Evolutionary conservation across 179 eudicot species (phyloP).

Genomic region (Vitellaria paradoxa): DNA sequence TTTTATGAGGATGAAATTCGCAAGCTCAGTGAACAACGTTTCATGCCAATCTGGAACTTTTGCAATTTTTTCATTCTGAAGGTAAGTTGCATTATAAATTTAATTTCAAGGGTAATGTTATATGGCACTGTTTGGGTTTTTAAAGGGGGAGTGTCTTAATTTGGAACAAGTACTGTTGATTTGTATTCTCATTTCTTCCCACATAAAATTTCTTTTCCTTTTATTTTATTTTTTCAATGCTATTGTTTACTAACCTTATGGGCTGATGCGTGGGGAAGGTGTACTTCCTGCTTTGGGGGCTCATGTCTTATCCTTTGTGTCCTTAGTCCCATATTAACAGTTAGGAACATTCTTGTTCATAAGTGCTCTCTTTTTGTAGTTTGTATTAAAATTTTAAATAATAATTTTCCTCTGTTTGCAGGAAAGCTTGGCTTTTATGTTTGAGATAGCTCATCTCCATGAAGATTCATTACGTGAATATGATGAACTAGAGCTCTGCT

Average conservation of each 20-base stretch:
- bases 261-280: background rate
- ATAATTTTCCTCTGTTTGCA: constrained; percentile 23
- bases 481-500: constrained; percentile 94
- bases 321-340: constrained; percentile 1
- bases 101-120: background rate
- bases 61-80: constrained; percentile 92
- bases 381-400: background rate
- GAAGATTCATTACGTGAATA: constrained; percentile 97
- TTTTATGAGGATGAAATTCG: constrained; percentile 96
- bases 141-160: background rate
- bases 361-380: constrained; percentile 1
- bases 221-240: too few species aligned
- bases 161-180: constrained; percentile 4
- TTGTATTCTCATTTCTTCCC: constrained; percentile 1
- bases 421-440: constrained; percentile 99
- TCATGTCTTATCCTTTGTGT: background rate
- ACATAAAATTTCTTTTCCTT: background rate
- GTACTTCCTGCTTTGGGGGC: background rate
- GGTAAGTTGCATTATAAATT: constrained; percentile 38
- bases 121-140: constrained; percentile 7
- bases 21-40: constrained; percentile 93
- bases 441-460: constrained; percentile 94
- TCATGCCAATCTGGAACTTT: constrained; percentile 96
- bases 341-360: constrained; percentile 5
- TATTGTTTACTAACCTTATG: background rate